A percentile compares a stretch with the other conserved stretches of the same genome.
Conservation (phyloP, 73 alveolate species). For the Breviolum minutum region DNA sequence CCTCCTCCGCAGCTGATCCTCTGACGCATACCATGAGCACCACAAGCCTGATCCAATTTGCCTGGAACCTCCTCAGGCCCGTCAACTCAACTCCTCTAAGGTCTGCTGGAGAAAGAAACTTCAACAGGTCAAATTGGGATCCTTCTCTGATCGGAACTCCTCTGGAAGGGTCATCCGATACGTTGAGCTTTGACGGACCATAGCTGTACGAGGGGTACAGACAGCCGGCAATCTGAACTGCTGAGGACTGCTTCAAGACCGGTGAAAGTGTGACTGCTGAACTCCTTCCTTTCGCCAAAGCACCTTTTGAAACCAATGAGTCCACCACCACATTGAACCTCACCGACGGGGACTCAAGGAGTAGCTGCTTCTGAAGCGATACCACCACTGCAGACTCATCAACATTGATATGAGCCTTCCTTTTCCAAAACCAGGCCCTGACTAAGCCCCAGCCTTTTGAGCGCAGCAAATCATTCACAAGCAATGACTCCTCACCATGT, state of each 20-base stretch:
- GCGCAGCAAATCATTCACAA: background rate
- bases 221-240: background rate
- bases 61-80: background rate
- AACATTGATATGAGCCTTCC: background rate
- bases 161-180: background rate
- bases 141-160: background rate
- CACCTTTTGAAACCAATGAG: background rate
- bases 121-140: background rate
- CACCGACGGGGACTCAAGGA: no score
- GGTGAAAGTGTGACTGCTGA: background rate
- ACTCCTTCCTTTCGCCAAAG: slow-evolving; percentile 1
- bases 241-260: background rate
- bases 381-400: background rate
- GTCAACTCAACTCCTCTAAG: background rate
- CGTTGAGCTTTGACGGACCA: background rate
- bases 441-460: background rate
- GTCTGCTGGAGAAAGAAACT: background rate
- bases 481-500: no score
- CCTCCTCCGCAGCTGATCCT: background rate
- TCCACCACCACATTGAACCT: background rate
- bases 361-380: background rate
- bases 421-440: slow-evolving; percentile 1
- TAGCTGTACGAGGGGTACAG: background rate
- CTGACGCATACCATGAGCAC: background rate
- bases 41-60: slow-evolving; percentile 2